These are phyloP conservation scores for Colletotrichum cuscutae DNA, from an alignment of 2,329 filamentous ascomycete genomes.

Conservation along the genomic window DNA sequence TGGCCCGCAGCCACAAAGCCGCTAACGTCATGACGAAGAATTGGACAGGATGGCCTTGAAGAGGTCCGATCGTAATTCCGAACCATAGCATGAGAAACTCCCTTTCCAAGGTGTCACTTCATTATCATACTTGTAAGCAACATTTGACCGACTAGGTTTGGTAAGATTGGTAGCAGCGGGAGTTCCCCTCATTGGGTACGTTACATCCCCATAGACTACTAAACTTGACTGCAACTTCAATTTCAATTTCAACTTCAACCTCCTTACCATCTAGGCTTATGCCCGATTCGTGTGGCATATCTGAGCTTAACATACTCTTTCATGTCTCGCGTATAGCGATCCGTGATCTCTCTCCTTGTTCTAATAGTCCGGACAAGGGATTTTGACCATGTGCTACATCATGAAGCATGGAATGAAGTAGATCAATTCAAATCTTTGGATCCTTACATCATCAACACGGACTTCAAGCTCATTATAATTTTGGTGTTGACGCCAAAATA, in stretches of 20 bases:
- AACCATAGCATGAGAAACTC: not conserved
- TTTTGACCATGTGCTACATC: not conserved
- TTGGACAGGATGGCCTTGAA: not conserved
- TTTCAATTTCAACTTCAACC: too few species aligned
- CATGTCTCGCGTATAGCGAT: not conserved
- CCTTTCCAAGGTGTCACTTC: not conserved
- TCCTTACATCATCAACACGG: not conserved
- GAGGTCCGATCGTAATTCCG: not conserved
- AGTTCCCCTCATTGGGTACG: not conserved
- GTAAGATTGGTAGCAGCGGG: not conserved
- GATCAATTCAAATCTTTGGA: not conserved
- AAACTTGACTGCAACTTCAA: not conserved
- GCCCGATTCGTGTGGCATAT: not conserved
- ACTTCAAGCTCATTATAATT: too few species aligned
- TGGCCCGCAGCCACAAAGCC: not conserved
- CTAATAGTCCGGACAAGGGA: too few species aligned
- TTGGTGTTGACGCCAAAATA: too few species aligned
- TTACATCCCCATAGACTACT: not conserved
- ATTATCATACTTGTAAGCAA: not conserved
- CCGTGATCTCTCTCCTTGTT: not conserved
- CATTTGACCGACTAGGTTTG: not conserved
- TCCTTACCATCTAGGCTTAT: not conserved
- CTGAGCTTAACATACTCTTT: not conserved
- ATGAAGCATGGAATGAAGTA: not conserved
- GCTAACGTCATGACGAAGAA: not conserved